A percentile compares a stretch with the other conserved stretches of the same genome.
Conservation (phyloP, 345 rosid species). For the Citrus unshiu region DNA sequence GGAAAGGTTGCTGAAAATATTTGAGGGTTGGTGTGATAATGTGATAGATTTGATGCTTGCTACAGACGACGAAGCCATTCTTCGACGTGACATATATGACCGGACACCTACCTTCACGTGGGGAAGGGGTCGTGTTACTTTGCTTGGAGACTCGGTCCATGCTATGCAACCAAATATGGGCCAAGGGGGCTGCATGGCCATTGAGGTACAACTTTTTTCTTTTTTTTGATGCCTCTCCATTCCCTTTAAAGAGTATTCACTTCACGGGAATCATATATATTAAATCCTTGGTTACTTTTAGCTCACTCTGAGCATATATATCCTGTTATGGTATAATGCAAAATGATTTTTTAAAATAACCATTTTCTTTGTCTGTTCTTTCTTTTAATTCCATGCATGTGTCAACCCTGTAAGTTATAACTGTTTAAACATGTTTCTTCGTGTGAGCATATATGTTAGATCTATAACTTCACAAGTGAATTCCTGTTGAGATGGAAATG, state of each 20-base stretch:
- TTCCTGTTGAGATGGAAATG: not conserved
- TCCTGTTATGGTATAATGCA: not conserved
- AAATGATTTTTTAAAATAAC: not conserved
- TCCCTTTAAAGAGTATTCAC: not conserved
- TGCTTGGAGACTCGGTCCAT: constrained; percentile 89
- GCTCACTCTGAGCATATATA: not conserved
- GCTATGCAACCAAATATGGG: constrained; percentile 98
- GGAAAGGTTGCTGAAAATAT: constrained; percentile 76
- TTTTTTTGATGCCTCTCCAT: not conserved
- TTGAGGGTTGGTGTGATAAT: constrained; percentile 91
- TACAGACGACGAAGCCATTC: constrained; percentile 74
- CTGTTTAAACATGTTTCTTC: not conserved
- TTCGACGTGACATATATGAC: constrained; percentile 88
- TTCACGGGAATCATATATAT: not conserved
- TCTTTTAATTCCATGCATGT: not conserved
- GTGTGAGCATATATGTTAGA: not conserved
- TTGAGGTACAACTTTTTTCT: constrained; percentile 53
- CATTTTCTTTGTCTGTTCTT: not conserved
- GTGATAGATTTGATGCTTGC: constrained; percentile 67
- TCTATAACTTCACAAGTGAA: not conserved
- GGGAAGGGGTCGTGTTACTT: constrained; percentile 92
- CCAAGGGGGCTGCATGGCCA: constrained; percentile 98
- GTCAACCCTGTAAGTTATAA: not conserved
- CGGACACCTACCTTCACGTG: constrained; percentile 63
- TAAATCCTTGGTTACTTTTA: not conserved